phyloP scores from a whole-genome alignment of 208 protist species.

The Borovskyia barvae region DNA sequence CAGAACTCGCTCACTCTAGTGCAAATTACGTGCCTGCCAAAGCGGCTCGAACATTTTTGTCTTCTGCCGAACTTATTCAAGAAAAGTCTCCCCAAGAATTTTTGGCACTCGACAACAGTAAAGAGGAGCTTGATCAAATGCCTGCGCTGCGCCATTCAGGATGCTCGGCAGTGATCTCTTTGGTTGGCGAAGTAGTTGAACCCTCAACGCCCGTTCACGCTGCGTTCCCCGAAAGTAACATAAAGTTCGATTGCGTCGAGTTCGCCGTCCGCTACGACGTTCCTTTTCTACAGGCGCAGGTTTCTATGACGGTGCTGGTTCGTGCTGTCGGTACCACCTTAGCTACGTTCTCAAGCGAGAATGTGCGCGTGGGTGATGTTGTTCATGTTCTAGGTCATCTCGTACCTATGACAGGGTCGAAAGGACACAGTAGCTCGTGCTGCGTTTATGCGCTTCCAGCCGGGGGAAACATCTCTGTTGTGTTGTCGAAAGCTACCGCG shows the following conservation, averaged over 20 bases:
- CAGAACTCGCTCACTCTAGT: conserved; percentile 11
- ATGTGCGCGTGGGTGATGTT: conserved; percentile 62
- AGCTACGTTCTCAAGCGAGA: conserved; percentile 39
- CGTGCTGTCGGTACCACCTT: conserved; percentile 66
- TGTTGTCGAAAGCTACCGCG: conserved; percentile 12
- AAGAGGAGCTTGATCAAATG: conserved; percentile 30
- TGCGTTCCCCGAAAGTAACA: conserved; percentile 7
- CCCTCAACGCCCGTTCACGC: background rate
- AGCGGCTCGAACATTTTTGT: conserved; percentile 52
- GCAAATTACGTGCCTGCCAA: conserved; percentile 39
- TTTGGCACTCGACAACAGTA: conserved; percentile 34
- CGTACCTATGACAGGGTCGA: conserved; percentile 18
- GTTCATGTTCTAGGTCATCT: conserved; percentile 84
- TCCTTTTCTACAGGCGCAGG: conserved; percentile 37
- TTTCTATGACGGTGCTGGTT: conserved; percentile 33
- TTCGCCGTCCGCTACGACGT: conserved; percentile 64
- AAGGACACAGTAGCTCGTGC: conserved; percentile 1
- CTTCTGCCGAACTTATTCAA: conserved; percentile 61
- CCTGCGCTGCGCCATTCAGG: conserved; percentile 41
- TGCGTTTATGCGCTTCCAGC: conserved; percentile 66
- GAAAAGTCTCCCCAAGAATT: conserved; percentile 82
- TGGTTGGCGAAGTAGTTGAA: conserved; percentile 47
- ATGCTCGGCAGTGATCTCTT: conserved; percentile 54
- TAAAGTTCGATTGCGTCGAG: conserved; percentile 32
- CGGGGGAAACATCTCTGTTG: conserved; percentile 81